Evolutionary conservation across 352 stramenopile genomes (phyloP), one percentile per base, ranked within the genome.

Genomic region (Elongisporangium undulatum): DNA sequence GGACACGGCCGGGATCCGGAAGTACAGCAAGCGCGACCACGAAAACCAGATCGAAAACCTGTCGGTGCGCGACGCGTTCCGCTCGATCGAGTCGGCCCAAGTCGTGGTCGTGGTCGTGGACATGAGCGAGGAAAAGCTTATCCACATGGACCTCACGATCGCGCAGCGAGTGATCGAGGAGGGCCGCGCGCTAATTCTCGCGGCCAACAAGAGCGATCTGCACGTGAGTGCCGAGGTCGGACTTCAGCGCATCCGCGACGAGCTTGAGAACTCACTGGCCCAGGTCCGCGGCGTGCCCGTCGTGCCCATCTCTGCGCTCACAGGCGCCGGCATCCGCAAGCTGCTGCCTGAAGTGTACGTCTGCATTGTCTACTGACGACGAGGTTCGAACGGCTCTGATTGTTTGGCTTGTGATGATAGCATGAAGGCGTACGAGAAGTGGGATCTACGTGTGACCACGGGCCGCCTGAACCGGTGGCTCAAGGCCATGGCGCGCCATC

Each of bases 71-170:
- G 82, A 94, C 69, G 67, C 85, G 48, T 92, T 92, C 66, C 78
- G 82, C 56, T 81, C 85, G 26, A 89, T 94, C 54, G 83, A 90
- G 63, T 88, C 78, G 57, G 85, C 85, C 16, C 82, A 90, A 59
- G 82, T 94, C 21, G 85, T 92, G 49, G 75, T 86, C 13, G 82
- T 94, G 15, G 85, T 94, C 49, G 77, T 92, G 12, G 85, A 94
- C 61, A 89, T 94, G 75, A 92, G 79, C 54, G 68, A 90, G 59
- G 69, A 82, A 10, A 89, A 92, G 60, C 73, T 94, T 29, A 90
- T 92, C 57, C 80, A 94, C 69, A 88, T 94, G 80, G 85, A 94
- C 57, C 71, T 92, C 19, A 92, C 85, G 16, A 94, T 94, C 60
- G 85, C 85, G 3, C 79, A 90, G 53, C 79, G 77, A 10, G 83